These are phyloP conservation scores for Dioscorea alata DNA, from an alignment of 106 monocot species.

Conservation along the genomic window DNA sequence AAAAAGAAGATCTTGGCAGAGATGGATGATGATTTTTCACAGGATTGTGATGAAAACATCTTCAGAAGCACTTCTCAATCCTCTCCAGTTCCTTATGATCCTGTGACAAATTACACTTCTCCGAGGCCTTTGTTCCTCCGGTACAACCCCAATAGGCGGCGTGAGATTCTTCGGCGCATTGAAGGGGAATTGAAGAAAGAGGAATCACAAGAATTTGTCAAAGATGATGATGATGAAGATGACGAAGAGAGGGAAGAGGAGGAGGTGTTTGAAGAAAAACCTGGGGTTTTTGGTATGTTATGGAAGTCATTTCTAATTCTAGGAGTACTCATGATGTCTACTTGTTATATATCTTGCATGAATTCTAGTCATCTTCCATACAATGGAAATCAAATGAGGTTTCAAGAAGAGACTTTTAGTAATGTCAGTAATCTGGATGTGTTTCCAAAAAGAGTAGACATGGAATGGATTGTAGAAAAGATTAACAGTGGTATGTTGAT, in stretches of 20 bases:
- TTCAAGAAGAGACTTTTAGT: neutral
- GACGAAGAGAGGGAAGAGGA: neutral
- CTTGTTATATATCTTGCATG: neutral
- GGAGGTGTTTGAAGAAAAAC: neutral
- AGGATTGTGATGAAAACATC: neutral
- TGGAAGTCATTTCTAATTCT: neutral
- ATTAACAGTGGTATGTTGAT: neutral
- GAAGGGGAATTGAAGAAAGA: neutral
- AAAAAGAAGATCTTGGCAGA: conserved; percentile 9
- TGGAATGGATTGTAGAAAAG: neutral
- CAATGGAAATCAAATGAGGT: neutral
- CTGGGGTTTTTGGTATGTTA: neutral
- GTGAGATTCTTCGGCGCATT: conserved; percentile 5
- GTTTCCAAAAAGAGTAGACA: neutral
- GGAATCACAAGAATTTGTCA: neutral
- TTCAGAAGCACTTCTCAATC: neutral
- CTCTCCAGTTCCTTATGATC: conserved; percentile 3
- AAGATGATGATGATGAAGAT: neutral
- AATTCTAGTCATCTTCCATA: neutral
- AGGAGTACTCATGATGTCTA: neutral
- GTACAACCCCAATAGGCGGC: conserved; percentile 2
- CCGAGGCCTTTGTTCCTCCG: conserved; percentile 12
- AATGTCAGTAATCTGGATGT: neutral
- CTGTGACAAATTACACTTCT: neutral
- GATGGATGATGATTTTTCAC: neutral